Evolutionary conservation across 2,329 filamentous ascomycete species (phyloP).

Genomic region (Diaporthe sp.): DNA sequence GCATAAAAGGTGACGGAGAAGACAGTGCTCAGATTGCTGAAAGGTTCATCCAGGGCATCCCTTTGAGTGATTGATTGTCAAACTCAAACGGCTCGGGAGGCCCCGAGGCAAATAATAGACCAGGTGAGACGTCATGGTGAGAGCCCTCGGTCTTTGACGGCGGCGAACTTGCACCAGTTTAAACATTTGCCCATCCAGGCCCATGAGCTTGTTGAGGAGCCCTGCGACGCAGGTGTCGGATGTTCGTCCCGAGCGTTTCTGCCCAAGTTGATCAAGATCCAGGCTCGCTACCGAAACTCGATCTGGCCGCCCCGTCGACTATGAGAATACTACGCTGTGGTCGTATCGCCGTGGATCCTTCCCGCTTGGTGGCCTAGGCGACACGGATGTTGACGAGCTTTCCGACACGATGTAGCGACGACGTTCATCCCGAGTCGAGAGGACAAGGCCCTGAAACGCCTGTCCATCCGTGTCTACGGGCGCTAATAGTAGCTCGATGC

Average conservation of each 20-base stretch:
- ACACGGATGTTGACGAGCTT: constrained; percentile 21
- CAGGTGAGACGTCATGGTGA: background rate
- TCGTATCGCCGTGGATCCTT: constrained; percentile 15
- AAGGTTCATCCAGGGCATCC: background rate
- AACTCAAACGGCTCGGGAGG: constrained; percentile 8
- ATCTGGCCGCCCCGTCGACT: background rate
- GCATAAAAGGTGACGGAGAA: constrained; percentile 5
- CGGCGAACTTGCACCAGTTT: background rate
- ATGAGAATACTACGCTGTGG: constrained; percentile 12
- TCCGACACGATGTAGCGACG: constrained; percentile 20
- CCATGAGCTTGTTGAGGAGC: background rate
- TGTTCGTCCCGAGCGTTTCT: constrained; percentile 11
- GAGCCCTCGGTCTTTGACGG: background rate
- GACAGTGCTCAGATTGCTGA: background rate
- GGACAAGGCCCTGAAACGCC: constrained; percentile 7
- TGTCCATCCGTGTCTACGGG: constrained; percentile 2
- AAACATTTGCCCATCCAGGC: background rate
- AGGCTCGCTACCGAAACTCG: constrained; percentile 25
- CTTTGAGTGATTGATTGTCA: background rate
- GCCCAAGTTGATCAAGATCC: constrained; percentile 19
- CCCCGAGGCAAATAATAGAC: background rate
- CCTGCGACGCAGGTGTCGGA: background rate
- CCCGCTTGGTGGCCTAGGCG: constrained; percentile 10
- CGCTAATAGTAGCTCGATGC: constrained; percentile 7
- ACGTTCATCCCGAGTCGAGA: constrained; percentile 15